A percentile compares a stretch with the other conserved stretches of the same genome.
These are phyloP conservation scores for Diutina sp. DNA, from an alignment of 1,139 yeast genomes.

Conservation along the genomic window DNA sequence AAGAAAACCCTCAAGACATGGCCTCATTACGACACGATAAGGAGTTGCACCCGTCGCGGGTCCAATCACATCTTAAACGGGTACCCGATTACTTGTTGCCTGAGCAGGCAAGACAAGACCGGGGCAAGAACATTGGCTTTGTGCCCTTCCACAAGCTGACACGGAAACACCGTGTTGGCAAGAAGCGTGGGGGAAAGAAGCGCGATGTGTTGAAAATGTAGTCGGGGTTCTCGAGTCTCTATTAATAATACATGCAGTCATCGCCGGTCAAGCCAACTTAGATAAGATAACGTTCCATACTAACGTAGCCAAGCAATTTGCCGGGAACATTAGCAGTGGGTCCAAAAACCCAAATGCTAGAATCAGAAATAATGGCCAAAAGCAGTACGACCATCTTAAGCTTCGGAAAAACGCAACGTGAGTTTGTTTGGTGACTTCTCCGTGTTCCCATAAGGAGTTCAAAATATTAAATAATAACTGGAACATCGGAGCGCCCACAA, in stretches of 20 bases:
- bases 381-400: slow-evolving; percentile 38
- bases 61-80: slow-evolving; percentile 77
- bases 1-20: slow-evolving; percentile 95
- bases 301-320: slow-evolving; percentile 43
- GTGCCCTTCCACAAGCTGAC: slow-evolving; percentile 40
- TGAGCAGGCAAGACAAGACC: slow-evolving; percentile 53
- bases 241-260: neutral
- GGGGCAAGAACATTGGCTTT: slow-evolving; percentile 48
- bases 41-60: slow-evolving; percentile 71
- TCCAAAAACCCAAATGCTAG: slow-evolving; percentile 37
- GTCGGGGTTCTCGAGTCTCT: neutral
- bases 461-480: slow-evolving; percentile 38
- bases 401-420: slow-evolving; percentile 29
- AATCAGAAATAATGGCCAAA: slow-evolving; percentile 48
- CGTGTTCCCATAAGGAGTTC: slow-evolving; percentile 45
- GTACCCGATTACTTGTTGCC: slow-evolving; percentile 90
- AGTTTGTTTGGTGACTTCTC: slow-evolving; percentile 15
- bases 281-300: slow-evolving; percentile 46
- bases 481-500: slow-evolving; percentile 40
- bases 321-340: slow-evolving; percentile 37
- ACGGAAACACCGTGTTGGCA: slow-evolving; percentile 38
- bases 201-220: slow-evolving; percentile 59
- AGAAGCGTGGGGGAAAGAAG: slow-evolving; percentile 27
- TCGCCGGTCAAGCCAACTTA: slow-evolving; percentile 7
- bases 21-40: slow-evolving; percentile 83